Evolutionary conservation across 768 basidiomycete genomes (phyloP).

Genomic region (Leccinum truebloodii): DNA sequence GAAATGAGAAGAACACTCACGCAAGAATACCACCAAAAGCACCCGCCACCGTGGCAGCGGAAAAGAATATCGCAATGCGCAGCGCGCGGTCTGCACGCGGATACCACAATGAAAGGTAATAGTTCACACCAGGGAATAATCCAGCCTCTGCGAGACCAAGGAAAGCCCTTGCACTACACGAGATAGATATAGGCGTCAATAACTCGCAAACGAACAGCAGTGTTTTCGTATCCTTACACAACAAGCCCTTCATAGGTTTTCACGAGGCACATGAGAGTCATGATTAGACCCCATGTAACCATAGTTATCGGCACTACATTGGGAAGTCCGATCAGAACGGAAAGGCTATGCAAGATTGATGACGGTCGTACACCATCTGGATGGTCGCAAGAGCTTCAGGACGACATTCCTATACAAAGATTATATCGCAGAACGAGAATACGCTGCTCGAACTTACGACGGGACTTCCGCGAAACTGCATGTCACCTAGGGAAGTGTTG

Average conservation of each 20-base stretch:
- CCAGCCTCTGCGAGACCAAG: constrained; percentile 52
- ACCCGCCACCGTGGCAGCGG: constrained; percentile 57
- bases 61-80: constrained; percentile 63
- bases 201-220: neutral
- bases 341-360: neutral
- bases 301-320: constrained; percentile 41
- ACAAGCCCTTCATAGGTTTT: constrained; percentile 33
- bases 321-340: constrained; percentile 9
- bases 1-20: constrained; percentile 26
- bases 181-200: neutral
- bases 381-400: constrained; percentile 37
- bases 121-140: constrained; percentile 42
- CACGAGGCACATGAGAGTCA: constrained; percentile 40
- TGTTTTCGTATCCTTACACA: constrained; percentile 25
- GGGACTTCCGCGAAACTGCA: constrained; percentile 42
- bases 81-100: constrained; percentile 55
- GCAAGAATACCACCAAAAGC: constrained; percentile 52
- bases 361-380: constrained; percentile 34
- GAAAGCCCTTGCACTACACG: constrained; percentile 39
- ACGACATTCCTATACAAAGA: constrained; percentile 35
- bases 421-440: constrained; percentile 3
- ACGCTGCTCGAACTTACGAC: constrained; percentile 30
- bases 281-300: constrained; percentile 41
- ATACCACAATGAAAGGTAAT: constrained; percentile 60
- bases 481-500: constrained; percentile 25